Conservation (phyloP, 2,329 filamentous ascomycete species). For the Lomentospora prolificans region DNA sequence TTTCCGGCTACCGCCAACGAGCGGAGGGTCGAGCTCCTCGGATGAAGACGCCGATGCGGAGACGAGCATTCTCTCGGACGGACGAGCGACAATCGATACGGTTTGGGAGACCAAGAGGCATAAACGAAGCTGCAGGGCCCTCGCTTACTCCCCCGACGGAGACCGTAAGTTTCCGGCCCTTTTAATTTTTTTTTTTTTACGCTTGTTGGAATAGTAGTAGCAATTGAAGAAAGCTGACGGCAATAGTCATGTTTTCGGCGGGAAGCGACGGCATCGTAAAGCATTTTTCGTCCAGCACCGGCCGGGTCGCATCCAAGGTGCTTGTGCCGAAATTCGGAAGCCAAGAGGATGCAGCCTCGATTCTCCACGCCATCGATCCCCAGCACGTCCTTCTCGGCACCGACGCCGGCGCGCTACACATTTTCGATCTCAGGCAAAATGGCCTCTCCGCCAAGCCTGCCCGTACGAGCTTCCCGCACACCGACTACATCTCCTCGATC, state of each 20-base stretch:
- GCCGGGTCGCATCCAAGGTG: slow-evolving; percentile 71
- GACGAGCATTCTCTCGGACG: slow-evolving; percentile 43
- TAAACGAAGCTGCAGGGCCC: slow-evolving; percentile 81
- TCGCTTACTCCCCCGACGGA: slow-evolving; percentile 74
- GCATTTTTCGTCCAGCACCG: slow-evolving; percentile 47
- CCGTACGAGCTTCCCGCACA: slow-evolving; percentile 77
- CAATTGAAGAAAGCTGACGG: too few relatives aligned
- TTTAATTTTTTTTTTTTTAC: slow-evolving; percentile 6
- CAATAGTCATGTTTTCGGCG: slow-evolving; percentile 50
- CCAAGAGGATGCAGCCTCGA: slow-evolving; percentile 61
- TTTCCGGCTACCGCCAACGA: slow-evolving; percentile 54
- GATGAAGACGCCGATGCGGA: slow-evolving; percentile 42
- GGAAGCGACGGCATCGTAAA: slow-evolving; percentile 51
- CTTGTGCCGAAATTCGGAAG: slow-evolving; percentile 52
- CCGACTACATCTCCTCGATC: slow-evolving; percentile 85
- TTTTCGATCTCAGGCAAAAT: slow-evolving; percentile 67
- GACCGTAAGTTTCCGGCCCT: slow-evolving; percentile 54
- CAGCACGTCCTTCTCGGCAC: slow-evolving; percentile 83
- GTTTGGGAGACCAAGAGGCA: slow-evolving; percentile 82
- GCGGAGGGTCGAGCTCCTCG: slow-evolving; percentile 25
- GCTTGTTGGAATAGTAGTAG: too few relatives aligned
- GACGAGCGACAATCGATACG: slow-evolving; percentile 68
- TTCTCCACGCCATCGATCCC: slow-evolving; percentile 75
- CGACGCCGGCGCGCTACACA: slow-evolving; percentile 80
- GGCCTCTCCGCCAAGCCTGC: slow-evolving; percentile 54